Evolutionary conservation across 768 basidiomycete species (phyloP).

Genomic region (Termitomyces sp.): DNA sequence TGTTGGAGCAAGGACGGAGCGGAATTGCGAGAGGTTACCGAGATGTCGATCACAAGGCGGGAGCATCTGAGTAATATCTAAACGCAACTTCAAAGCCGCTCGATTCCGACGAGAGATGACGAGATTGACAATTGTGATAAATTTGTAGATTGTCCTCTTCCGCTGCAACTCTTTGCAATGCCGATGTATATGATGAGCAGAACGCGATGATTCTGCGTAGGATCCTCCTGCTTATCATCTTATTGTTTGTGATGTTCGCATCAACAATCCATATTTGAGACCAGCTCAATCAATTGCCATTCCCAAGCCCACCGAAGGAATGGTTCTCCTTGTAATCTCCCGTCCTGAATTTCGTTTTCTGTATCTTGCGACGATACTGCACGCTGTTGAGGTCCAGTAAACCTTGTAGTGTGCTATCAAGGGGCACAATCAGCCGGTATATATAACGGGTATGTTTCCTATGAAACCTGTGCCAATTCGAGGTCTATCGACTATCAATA

Average conservation of each 20-base stretch:
- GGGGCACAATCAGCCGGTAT: no score
- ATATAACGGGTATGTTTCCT: no score
- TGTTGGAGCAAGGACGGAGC: conserved; percentile 83
- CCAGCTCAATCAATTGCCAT: background rate
- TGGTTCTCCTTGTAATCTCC: background rate
- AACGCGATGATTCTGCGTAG: no score
- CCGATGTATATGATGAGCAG: background rate
- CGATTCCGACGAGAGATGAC: background rate
- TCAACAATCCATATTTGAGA: no score
- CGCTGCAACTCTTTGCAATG: background rate
- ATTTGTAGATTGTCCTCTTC: background rate
- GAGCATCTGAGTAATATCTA: background rate
- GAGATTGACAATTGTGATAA: background rate
- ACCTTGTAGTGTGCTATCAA: no score
- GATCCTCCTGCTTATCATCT: no score
- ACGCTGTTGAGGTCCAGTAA: background rate
- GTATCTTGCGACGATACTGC: background rate
- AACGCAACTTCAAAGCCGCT: background rate
- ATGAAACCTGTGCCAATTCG: background rate
- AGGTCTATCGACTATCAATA: background rate
- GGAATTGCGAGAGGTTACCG: conserved; percentile 88
- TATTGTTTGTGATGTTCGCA: background rate
- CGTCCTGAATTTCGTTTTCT: background rate
- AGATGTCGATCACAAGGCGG: conserved; percentile 34
- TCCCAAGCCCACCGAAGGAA: background rate